Conservation (phyloP, 495 filamentous ascomycete species). For the Staphylotrichum longicolle region DNA sequence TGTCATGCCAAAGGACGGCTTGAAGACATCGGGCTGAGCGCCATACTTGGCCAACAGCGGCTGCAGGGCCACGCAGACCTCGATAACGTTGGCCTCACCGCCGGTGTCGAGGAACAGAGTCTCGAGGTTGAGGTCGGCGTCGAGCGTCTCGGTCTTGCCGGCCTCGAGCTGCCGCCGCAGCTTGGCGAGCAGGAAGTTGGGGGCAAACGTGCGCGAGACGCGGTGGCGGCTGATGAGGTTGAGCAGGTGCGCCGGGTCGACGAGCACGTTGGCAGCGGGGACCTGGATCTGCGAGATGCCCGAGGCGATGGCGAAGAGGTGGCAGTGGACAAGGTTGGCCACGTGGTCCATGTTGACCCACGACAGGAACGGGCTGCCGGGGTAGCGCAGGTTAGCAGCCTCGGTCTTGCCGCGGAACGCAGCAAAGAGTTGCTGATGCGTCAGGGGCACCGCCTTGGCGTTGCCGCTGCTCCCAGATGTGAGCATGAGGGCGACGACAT, state of each 20-base stretch:
- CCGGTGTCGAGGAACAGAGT: slow-evolving; percentile 21
- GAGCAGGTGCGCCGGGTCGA: slow-evolving; percentile 43
- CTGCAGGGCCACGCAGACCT: slow-evolving; percentile 29
- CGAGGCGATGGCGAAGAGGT: slow-evolving; percentile 46
- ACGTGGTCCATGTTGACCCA: slow-evolving; percentile 59
- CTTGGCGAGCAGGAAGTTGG: slow-evolving; percentile 55
- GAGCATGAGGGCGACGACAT: slow-evolving; percentile 45
- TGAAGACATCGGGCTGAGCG: slow-evolving; percentile 41
- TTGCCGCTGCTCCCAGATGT: slow-evolving; percentile 59
- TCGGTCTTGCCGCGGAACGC: slow-evolving; percentile 45
- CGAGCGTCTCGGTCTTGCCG: slow-evolving; percentile 5
- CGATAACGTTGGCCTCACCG: slow-evolving; percentile 31
- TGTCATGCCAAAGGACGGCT: slow-evolving; percentile 55
- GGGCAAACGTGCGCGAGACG: slow-evolving; percentile 51
- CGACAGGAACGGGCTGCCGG: slow-evolving; percentile 41
- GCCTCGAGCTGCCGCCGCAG: slow-evolving; percentile 10
- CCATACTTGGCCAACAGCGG: slow-evolving; percentile 36
- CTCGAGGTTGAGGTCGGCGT: slow-evolving; percentile 15
- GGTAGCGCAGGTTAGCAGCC: slow-evolving; percentile 12
- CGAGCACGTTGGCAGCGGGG: slow-evolving; percentile 40
- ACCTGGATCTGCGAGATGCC: slow-evolving; percentile 51
- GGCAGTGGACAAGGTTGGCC: slow-evolving; percentile 50
- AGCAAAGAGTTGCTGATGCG: slow-evolving; percentile 46
- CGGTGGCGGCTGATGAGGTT: slow-evolving; percentile 42
- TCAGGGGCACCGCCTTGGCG: slow-evolving; percentile 52